Evolutionary conservation across 1,284 basidiomycete genomes (phyloP).

Genomic region (Stygiomarasmius scandens): DNA sequence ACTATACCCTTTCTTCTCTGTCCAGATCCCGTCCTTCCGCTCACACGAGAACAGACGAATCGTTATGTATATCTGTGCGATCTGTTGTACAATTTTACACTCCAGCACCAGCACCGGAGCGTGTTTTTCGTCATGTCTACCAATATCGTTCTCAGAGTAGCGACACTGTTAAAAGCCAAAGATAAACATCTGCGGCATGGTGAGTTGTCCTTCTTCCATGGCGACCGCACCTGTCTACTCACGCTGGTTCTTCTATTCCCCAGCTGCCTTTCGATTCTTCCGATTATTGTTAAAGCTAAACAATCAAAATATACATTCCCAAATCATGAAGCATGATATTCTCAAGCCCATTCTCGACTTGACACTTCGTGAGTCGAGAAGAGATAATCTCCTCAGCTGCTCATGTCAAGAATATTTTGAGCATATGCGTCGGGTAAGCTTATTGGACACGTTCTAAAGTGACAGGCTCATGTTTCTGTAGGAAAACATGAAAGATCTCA

Average conservation of each 20-base stretch:
- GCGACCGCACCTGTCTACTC: constrained; percentile 8
- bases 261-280: constrained; percentile 91
- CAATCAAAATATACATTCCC: constrained; percentile 85
- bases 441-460: too few species aligned
- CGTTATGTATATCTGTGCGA: constrained; percentile 87
- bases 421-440: constrained; percentile 78
- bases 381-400: constrained; percentile 92
- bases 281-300: constrained; percentile 83
- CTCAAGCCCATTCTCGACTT: constrained; percentile 84
- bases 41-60: constrained; percentile 75
- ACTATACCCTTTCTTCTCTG: constrained; percentile 5
- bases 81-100: constrained; percentile 85
- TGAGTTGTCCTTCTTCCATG: constrained; percentile 38
- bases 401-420: constrained; percentile 97
- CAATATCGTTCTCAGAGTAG: constrained; percentile 72
- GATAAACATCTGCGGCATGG: constrained; percentile 93
- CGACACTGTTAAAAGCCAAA: constrained; percentile 77
- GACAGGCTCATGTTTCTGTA: constrained; percentile 32
- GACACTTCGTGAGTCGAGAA: constrained; percentile 76
- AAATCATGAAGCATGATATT: constrained; percentile 86
- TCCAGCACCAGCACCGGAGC: constrained; percentile 88
- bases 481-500: constrained; percentile 88
- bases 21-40: constrained; percentile 52
- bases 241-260: constrained; percentile 8
- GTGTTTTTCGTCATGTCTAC: constrained; percentile 89